These are phyloP conservation scores for Dichotomopilus funicola DNA, from an alignment of 2,329 filamentous ascomycete genomes.

Conservation along the genomic window DNA sequence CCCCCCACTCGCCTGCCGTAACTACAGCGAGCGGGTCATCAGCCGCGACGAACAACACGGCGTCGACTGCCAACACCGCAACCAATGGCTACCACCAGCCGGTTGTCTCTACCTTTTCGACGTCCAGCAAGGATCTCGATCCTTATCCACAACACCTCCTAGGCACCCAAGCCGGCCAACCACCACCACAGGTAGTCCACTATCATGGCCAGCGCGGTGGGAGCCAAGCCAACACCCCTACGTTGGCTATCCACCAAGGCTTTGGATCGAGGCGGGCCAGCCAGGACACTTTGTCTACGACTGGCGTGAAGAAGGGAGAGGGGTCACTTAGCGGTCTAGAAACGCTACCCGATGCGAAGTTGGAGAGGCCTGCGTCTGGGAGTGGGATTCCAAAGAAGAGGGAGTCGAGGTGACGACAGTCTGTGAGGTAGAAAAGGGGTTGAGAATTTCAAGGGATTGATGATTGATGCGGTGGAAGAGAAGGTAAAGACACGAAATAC, in stretches of 20 bases:
- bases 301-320: slow-evolving; percentile 26
- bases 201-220: slow-evolving; percentile 63
- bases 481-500: neutral
- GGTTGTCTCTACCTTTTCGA: slow-evolving; percentile 62
- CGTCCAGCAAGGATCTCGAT: slow-evolving; percentile 62
- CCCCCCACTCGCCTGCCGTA: slow-evolving; percentile 42
- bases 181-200: slow-evolving; percentile 59
- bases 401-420: slow-evolving; percentile 19
- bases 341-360: slow-evolving; percentile 33
- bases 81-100: slow-evolving; percentile 63
- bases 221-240: slow-evolving; percentile 60
- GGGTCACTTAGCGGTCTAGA: slow-evolving; percentile 35
- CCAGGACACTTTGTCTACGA: slow-evolving; percentile 38
- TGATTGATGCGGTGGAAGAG: neutral
- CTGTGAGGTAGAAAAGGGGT: neutral
- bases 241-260: slow-evolving; percentile 47
- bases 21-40: slow-evolving; percentile 30
- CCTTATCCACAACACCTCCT: slow-evolving; percentile 61
- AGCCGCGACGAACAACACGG: slow-evolving; percentile 12
- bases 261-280: slow-evolving; percentile 42
- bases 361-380: slow-evolving; percentile 24
- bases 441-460: neutral
- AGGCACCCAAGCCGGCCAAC: slow-evolving; percentile 55
- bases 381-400: slow-evolving; percentile 18
- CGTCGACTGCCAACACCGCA: slow-evolving; percentile 29